Evolutionary conservation across 2,329 filamentous ascomycete species (phyloP).

Genomic region (Neonectria sp.): DNA sequence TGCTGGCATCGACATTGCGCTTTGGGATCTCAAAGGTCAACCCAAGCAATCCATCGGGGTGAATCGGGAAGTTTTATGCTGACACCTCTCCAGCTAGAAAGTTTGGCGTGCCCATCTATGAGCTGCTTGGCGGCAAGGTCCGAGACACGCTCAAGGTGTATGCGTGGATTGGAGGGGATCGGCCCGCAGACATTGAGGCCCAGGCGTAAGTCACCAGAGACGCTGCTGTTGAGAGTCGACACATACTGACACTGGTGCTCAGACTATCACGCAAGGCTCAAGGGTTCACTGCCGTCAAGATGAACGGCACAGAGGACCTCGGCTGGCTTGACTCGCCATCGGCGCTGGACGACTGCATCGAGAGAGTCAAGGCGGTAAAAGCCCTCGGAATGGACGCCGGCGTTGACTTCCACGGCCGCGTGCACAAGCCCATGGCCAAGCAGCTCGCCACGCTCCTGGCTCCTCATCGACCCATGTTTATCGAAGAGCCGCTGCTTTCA

Average conservation of each 20-base stretch:
- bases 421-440: slow-evolving; percentile 87
- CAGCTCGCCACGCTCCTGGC: slow-evolving; percentile 79
- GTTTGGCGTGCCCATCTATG: slow-evolving; percentile 77
- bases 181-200: slow-evolving; percentile 75
- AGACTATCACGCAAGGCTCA: slow-evolving; percentile 70
- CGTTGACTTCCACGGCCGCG: slow-evolving; percentile 83
- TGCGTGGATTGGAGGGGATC: slow-evolving; percentile 84
- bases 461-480: slow-evolving; percentile 79
- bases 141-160: slow-evolving; percentile 80
- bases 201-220: slow-evolving; percentile 66
- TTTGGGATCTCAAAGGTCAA: slow-evolving; percentile 81
- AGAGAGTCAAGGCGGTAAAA: slow-evolving; percentile 79
- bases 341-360: slow-evolving; percentile 73
- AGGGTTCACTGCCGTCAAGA: slow-evolving; percentile 79
- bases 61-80: not conserved
- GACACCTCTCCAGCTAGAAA: slow-evolving; percentile 54
- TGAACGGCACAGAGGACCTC: slow-evolving; percentile 85
- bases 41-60: not conserved
- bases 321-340: slow-evolving; percentile 83
- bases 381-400: slow-evolving; percentile 79
- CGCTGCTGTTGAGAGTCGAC: not conserved
- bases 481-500: slow-evolving; percentile 80
- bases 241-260: slow-evolving; percentile 7
- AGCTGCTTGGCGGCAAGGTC: slow-evolving; percentile 82
- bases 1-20: slow-evolving; percentile 83